Percentiles rank a stretch among this genome's conserved stretches.
Evolutionary conservation across 2,329 filamentous ascomycete species (phyloP).

Genomic region (Trichoderma atroviride): DNA sequence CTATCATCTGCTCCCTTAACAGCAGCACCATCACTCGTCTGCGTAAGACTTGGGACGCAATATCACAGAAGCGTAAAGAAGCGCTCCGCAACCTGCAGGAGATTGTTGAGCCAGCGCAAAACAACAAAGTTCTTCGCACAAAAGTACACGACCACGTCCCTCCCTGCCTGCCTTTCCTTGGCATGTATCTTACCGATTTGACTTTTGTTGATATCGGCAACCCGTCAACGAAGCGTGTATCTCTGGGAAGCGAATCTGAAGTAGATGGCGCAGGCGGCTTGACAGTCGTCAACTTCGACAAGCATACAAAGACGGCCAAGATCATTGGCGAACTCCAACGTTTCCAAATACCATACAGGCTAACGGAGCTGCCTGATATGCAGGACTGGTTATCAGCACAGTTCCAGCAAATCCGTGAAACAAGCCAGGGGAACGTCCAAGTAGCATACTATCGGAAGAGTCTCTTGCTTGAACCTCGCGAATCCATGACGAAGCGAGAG

Average conservation of each 20-base stretch:
- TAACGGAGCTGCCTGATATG: conserved; percentile 81
- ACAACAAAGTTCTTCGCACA: conserved; percentile 83
- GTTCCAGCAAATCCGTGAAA: conserved; percentile 72
- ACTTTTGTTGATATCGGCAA: conserved; percentile 97
- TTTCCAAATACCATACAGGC: conserved; percentile 90
- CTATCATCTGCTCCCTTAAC: conserved; percentile 92
- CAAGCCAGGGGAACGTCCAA: conserved; percentile 59
- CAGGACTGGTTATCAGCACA: conserved; percentile 91
- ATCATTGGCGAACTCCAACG: conserved; percentile 95
- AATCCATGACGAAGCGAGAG: conserved; percentile 44
- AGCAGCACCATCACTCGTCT: conserved; percentile 87
- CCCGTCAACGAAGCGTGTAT: conserved; percentile 76
- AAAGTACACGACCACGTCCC: conserved; percentile 84
- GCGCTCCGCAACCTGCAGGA: conserved; percentile 76
- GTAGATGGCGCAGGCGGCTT: conserved; percentile 68
- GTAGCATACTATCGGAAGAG: conserved; percentile 77
- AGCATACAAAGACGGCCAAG: conserved; percentile 90
- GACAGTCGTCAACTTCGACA: conserved; percentile 95
- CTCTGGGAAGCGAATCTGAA: conserved; percentile 49
- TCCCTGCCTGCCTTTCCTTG: conserved; percentile 92
- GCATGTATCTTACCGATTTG: conserved; percentile 93
- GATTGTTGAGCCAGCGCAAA: conserved; percentile 88
- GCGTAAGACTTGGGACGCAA: conserved; percentile 86
- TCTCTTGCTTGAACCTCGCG: conserved; percentile 77
- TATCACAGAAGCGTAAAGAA: conserved; percentile 81